Base-by-base conservation (phyloP, 345 rosid genomes). In the Lepidium aucheri region DNA sequence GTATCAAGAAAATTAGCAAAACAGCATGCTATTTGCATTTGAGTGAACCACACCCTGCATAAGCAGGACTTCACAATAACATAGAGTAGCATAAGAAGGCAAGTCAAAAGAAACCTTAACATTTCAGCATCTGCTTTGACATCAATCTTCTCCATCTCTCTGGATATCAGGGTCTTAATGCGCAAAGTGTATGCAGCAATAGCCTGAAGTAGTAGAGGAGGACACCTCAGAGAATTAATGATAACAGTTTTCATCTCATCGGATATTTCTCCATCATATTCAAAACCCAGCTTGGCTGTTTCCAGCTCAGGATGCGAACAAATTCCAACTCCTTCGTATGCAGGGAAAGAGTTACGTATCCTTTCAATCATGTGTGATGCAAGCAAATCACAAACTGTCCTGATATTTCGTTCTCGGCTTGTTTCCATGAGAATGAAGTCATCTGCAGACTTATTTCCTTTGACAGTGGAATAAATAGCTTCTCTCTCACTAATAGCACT, bases 51-150 rank as follows among this genome's bases (percentile, higher is more conserved):
- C 47, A 22, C 45, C 33, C 59, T 11, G 35, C 51, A 69, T 43
- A 38, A 41, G 44, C 28, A 39, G 43, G 33, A 39, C 46, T 40
- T 58, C 24, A 59, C n/a, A 15, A 44, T 44, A 43, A 22, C n/a
- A 59, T 53, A 69, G 10, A 68, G n/a, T 41, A 38, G n/a, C 30
- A 61, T 33, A 41, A 41, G 35, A 72, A 35, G 44, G 40, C 59
- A 65, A 53, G 17, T 36, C 33, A 41, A 39, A 53, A 72, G 57
- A 40, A 58, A 86, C 91, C 95, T 83, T 71, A 90, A 71, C 53
- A 75, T 82, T 80, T 93, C 90, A 58, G 97, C 98, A 82, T 93
- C 98, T 62, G 90, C 97, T 83, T 85, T 85, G 54, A 84, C 86
- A 78, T 93, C 95, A 73, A 83, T 81, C 75, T 85, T 86, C 68